A percentile compares a stretch with the other conserved stretches of the same genome.
phyloP scores from a whole-genome alignment of 129 eudicot genomes.

The Flaveria trinervia region DNA sequence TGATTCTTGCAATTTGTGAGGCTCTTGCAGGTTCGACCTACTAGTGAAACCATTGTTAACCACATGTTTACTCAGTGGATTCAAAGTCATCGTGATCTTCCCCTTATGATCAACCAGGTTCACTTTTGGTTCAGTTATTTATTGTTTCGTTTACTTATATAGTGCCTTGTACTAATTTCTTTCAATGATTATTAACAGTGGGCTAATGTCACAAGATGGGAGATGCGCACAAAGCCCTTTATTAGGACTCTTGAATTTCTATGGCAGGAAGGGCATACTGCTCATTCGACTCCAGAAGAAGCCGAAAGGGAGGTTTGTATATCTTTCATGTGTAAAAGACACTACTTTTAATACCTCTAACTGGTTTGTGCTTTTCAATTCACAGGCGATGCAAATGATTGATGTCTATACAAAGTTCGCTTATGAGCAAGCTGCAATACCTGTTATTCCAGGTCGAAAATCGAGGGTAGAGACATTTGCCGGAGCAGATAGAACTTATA shows the following conservation, averaged over 20 bases:
- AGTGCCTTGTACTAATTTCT: not conserved
- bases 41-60: constrained; percentile 98
- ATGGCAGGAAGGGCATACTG: constrained; percentile 99
- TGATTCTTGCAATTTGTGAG: constrained; percentile 89
- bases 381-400: constrained; percentile 97
- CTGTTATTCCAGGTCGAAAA: constrained; percentile 94
- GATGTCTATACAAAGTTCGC: constrained; percentile 84
- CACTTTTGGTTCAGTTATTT: constrained; percentile 7
- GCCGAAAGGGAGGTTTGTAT: constrained; percentile 83
- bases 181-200: constrained; percentile 49
- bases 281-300: constrained; percentile 90
- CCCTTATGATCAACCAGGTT: constrained; percentile 98
- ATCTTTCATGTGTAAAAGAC: constrained; percentile 5
- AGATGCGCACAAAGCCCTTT: constrained; percentile 98
- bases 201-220: constrained; percentile 99
- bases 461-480: constrained; percentile 97
- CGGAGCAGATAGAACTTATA: constrained; percentile 91
- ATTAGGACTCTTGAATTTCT: constrained; percentile 95
- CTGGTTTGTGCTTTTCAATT: constrained; percentile 32
- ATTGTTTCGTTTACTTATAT: constrained; percentile 1
- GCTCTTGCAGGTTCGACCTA: constrained; percentile 99
- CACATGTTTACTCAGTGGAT: constrained; percentile 99
- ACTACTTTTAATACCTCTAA: constrained; percentile 22
- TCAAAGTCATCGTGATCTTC: constrained; percentile 97
- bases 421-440: constrained; percentile 95